Base-by-base conservation (phyloP, 2,329 filamentous ascomycete genomes). In the Stagonosporopsis tanaceti region DNA sequence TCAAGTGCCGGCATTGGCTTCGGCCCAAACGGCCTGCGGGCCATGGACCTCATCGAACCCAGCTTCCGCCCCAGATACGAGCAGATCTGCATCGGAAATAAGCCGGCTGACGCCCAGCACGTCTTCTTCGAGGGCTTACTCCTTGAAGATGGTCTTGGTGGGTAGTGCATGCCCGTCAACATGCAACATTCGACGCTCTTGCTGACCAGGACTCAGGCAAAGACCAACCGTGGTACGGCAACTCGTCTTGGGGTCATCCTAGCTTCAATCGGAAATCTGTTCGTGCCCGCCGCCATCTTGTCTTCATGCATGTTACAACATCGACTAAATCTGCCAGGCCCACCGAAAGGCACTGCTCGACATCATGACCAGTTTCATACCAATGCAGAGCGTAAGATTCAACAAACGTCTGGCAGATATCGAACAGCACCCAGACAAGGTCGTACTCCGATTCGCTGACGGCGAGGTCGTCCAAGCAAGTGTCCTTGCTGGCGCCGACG, bases 291-390 rank as follows among this genome's bases (percentile, higher is more conserved):
- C 5, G 11, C 8, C 25, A 7, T 5, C 6, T 28, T 35, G 6
- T 9, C 15, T 22, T n/a, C 15, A 22, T 14, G 9, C 5, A 27
- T 32, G 20, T 11, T 24, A n/a, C 20, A 27, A 3, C 11, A 11
- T 22, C 30, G 24, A 22, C 41, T 11, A 40, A 12, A 4, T 7
- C 4, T n/a, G 6, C 6, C 14, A 45, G 45, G 79, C 78, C 6
- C 79, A 81, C 59, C 67, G 79, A 34, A 78, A 72, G 48, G 76
- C 76, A 47, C 60, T 82, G 44, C 64, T 82, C 9, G 76, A 80
- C 27, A 78, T 80, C 38, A 78, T 82, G 77, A 84, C 65, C 75
- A 84, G 61, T 79, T 80, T 72, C 67, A 80, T 76, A 27, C 63
- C 61, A 1, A 38, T 50, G 17, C 60, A 68, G 2, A 61, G 47